Base-by-base conservation (phyloP, 345 rosid species). In the Melastoma malabathricum region DNA sequence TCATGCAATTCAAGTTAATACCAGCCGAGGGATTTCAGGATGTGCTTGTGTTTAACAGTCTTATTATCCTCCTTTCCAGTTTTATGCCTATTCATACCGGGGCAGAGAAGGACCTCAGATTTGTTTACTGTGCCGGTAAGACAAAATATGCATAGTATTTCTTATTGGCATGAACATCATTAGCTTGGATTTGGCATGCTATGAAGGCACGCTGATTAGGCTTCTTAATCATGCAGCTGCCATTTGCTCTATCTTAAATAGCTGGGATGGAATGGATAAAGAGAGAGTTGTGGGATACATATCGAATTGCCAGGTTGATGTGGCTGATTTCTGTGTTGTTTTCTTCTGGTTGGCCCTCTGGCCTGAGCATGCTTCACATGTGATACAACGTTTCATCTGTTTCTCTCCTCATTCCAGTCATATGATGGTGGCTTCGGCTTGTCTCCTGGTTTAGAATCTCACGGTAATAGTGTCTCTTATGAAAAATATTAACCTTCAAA, bases 401-500 rank as follows among this genome's bases (percentile, higher is more conserved):
- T 15, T 46, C 48, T 44, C 14, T 46, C 64, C 4, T 67, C 54
- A 39, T 73, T 68, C 49, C 82, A 92, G 98, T 82, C 96, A 53
- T 92, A 84, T 72, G 96, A 87, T 61, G 98, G 98, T 52, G 98
- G 98, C 68, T 92, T 92, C 68, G 95, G 98, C 48, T 74, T 87
- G 75, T 66, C 47, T 55, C 96, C 98, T 63, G 95, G 95, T 64
- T 69, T 76, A 64, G 98, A 92, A 68, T 84, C 98, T 56, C 98
- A 87, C 70, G 98, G 98, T 92, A 72, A 81, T 5, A 29, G 38
- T 29, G 38, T 29, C 9, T 29, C 6, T 29, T 29, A 6, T 6
- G 38, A 29, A 6, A 5, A 5, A 5, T 29, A 29, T 29, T 29
- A 29, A 29, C 38, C 38, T 29, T 29, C 38, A 29, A 4, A 29